Conservation (phyloP, 2,329 filamentous ascomycete genomes). For the Sporothrix protearum region DNA sequence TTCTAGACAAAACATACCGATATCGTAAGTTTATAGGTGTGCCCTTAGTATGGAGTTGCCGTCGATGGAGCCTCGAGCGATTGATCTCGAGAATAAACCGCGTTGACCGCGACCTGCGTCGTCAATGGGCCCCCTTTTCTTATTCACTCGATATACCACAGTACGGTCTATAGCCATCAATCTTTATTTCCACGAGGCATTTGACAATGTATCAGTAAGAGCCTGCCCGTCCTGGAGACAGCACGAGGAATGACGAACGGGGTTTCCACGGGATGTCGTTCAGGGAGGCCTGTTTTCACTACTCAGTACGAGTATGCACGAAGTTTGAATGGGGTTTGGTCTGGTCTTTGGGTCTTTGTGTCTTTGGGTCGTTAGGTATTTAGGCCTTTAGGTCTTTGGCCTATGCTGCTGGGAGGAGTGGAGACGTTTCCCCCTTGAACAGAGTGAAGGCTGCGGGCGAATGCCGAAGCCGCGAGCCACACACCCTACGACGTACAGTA, state of each 20-base stretch:
- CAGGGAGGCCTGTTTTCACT: background rate
- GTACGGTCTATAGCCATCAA: background rate
- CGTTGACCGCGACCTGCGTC: background rate
- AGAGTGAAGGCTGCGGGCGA: conserved; percentile 15
- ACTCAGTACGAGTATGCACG: background rate
- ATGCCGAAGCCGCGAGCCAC: conserved; percentile 24
- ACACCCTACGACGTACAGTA: background rate
- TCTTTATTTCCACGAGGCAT: conserved; percentile 3
- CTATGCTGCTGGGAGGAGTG: background rate
- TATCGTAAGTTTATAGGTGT: background rate
- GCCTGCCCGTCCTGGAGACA: background rate
- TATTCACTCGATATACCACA: background rate
- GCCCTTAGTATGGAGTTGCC: background rate
- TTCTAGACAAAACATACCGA: background rate
- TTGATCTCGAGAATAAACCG: conserved; percentile 9
- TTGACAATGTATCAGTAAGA: background rate
- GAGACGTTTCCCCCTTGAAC: background rate
- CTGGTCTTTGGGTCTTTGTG: background rate
- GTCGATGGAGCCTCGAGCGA: background rate
- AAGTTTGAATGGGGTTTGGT: background rate
- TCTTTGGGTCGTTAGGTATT: no score
- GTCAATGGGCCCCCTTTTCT: background rate
- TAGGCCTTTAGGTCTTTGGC: background rate
- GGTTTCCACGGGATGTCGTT: conserved; percentile 1
- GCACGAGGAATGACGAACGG: background rate